These are phyloP conservation scores for Pilasporangium apinafurcum DNA, from an alignment of 352 stramenopile genomes.

Conservation along the genomic window DNA sequence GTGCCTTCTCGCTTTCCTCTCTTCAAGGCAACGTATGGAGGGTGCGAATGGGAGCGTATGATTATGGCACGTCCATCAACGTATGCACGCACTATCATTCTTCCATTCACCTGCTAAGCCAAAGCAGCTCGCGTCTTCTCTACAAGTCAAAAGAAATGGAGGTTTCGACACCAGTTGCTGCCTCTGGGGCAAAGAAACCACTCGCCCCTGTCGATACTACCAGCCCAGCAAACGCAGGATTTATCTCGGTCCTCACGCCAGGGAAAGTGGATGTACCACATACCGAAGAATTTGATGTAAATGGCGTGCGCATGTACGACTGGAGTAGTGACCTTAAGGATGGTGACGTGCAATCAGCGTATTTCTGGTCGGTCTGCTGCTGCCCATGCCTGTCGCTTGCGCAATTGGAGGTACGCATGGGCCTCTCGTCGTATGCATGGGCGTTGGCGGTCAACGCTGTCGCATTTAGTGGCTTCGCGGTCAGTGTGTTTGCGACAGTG, in stretches of 20 bases:
- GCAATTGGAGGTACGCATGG: conserved; percentile 2
- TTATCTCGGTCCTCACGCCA: conserved; percentile 8
- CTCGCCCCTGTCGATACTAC: no score
- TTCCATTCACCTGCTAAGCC: no score
- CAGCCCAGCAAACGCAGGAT: no score
- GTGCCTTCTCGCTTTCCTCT: no score
- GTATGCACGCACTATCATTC: no score
- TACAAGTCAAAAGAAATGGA: no score
- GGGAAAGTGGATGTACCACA: conserved; percentile 2
- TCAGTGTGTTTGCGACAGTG: background rate
- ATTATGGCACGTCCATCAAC: no score
- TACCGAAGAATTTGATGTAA: conserved; percentile 3
- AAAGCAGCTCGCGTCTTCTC: no score
- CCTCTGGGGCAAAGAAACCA: no score
- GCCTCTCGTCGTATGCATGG: background rate
- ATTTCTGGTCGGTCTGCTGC: conserved; percentile 6
- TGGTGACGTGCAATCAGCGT: conserved; percentile 1
- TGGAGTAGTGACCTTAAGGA: conserved; percentile 3
- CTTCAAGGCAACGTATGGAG: no score
- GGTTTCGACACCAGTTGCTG: no score
- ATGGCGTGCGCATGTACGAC: conserved; percentile 2
- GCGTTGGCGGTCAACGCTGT: background rate
- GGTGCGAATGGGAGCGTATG: no score
- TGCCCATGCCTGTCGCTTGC: conserved; percentile 6
- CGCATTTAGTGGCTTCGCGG: conserved; percentile 1